Evolutionary conservation across 331 rosid species (phyloP), one percentile per base, ranked within the genome.

Genomic region (Saraca asoca): DNA sequence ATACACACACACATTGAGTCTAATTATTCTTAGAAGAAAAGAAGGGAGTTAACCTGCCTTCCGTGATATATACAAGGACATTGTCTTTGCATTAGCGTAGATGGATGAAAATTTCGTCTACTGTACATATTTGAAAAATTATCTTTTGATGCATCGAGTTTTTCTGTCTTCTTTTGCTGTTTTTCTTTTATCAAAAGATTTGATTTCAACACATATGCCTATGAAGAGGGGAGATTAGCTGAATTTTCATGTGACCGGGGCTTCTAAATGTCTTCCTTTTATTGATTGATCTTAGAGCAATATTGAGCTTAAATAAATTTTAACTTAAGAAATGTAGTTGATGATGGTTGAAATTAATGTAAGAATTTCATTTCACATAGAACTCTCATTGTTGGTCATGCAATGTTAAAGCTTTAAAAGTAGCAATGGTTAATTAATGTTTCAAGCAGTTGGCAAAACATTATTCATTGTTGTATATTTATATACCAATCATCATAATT

Each of bases 271-370:
- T 24, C 3, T 24, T 24, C 31, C 46, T 69, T 35, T 6, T 7
- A 34, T 56, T 10, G 45, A 55, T 58, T 57, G 50, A 65, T 46
- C 41, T 15, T 58, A 51, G 58, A 17, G 19, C 55, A 70, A 14
- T 20, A 38, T 33, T 29, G 44, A 37, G 2, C 34, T 49, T 49
- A 34, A 24, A 49, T 73, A 66, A 33, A 31, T 51, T 19, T 13
- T 24, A 24, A 24, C 3, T 24, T 24, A 1, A 24, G 4, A 44
- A 13, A 33, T 49, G 68, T n/a, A 17, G 44, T 41, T 63, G 31
- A 20, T 56, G 43, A 8, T 6, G 60, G 33, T 49, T 34, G 39
- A 58, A 15, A 37, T 60, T 24, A 24, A 24, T 24, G 20, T 33
- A 11, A 6, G 42, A 63, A 35, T 48, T n/a, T n/a, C n/a, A n/a